phyloP scores from a whole-genome alignment of 495 filamentous ascomycete species.

The Neurospora sp. region DNA sequence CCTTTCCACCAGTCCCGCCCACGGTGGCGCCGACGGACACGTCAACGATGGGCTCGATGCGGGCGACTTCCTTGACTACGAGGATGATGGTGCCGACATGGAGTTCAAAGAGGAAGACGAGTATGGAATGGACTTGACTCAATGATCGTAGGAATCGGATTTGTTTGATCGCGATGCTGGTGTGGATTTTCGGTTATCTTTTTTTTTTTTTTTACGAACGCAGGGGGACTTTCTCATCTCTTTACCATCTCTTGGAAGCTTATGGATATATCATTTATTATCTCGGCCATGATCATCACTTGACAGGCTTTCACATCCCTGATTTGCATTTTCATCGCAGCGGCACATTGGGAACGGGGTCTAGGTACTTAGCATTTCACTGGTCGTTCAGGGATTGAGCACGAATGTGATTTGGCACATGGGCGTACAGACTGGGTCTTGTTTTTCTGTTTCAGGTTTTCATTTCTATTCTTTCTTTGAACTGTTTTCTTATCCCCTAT shows the following conservation, averaged over 20 bases:
- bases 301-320: conserved; percentile 1
- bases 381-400: conserved; percentile 9
- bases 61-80: conserved; percentile 62
- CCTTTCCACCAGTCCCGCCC: conserved; percentile 57
- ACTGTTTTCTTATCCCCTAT: background rate
- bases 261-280: background rate
- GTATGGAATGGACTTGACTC: conserved; percentile 61
- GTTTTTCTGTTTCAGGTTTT: conserved; percentile 8
- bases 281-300: background rate
- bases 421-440: background rate
- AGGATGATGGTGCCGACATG: conserved; percentile 51
- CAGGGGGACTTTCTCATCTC: conserved; percentile 15
- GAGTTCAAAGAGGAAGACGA: conserved; percentile 91
- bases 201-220: background rate
- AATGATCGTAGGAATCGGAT: conserved; percentile 14
- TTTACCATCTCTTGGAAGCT: conserved; percentile 11
- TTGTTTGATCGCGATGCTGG: background rate
- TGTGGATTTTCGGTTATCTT: background rate
- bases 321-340: conserved; percentile 2
- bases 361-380: conserved; percentile 10
- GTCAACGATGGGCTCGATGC: conserved; percentile 41
- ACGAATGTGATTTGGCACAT: conserved; percentile 1
- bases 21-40: conserved; percentile 48
- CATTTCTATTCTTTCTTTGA: background rate
- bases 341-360: background rate